phyloP scores from a whole-genome alignment of 139 green algal genomes.

The Picochlorum sp. region DNA sequence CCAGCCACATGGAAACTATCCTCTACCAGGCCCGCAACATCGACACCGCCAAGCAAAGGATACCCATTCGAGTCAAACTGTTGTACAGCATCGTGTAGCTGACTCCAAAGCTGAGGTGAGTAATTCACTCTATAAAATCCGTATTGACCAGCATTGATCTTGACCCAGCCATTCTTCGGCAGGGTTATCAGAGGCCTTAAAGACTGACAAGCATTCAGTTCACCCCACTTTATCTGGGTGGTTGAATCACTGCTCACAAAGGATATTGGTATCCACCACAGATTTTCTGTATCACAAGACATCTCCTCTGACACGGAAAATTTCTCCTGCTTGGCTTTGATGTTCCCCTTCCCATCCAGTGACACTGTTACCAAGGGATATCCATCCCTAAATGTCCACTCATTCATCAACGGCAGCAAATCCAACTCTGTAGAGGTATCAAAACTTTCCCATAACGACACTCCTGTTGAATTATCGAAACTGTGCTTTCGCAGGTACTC shows the following conservation, averaged over 20 bases:
- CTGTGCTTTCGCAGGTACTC: conserved; percentile 28
- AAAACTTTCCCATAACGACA: conserved; percentile 33
- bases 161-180: conserved; percentile 40
- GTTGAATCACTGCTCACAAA: conserved; percentile 2
- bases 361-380: conserved; percentile 33
- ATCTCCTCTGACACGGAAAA: conserved; percentile 18
- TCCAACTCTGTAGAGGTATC: neutral
- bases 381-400: conserved; percentile 39
- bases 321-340: conserved; percentile 15
- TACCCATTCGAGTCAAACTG: conserved; percentile 2
- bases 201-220: conserved; percentile 15
- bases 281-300: conserved; percentile 5
- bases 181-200: neutral
- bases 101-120: conserved; percentile 30
- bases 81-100: conserved; percentile 24
- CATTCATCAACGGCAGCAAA: conserved; percentile 20
- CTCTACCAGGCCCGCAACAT: conserved; percentile 51
- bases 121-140: conserved; percentile 59
- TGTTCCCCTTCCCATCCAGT: conserved; percentile 4
- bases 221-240: conserved; percentile 12
- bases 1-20: conserved; percentile 45
- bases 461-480: conserved; percentile 21
- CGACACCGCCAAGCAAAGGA: conserved; percentile 7
- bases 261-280: conserved; percentile 40
- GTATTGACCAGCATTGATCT: conserved; percentile 58